Conservation (phyloP, 2,329 filamentous ascomycete genomes). For the Sclerotinia glacialis region DNA sequence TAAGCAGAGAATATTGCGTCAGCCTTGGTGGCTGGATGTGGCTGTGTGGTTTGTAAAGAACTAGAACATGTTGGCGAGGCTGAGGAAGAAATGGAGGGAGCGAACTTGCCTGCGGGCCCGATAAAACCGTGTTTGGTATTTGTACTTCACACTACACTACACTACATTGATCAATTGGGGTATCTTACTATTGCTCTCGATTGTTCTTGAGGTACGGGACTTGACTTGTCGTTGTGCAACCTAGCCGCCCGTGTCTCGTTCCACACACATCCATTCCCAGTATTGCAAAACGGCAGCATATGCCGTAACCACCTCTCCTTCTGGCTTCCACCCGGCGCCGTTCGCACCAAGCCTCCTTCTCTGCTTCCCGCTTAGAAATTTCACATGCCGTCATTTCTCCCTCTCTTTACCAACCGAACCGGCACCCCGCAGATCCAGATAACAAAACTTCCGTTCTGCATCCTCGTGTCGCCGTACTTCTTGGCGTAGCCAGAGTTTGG, state of each 20-base stretch:
- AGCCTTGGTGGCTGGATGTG: conserved; percentile 17
- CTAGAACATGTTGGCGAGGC: conserved; percentile 7
- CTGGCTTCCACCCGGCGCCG: conserved; percentile 37
- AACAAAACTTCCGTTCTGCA: conserved; percentile 54
- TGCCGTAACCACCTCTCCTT: conserved; percentile 36
- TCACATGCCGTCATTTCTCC: conserved; percentile 19
- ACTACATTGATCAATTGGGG: neutral
- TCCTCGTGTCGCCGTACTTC: conserved; percentile 73
- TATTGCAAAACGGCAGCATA: conserved; percentile 41
- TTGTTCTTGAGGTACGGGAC: neutral
- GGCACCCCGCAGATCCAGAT: conserved; percentile 33
- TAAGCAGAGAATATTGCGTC: neutral
- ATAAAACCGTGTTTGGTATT: neutral
- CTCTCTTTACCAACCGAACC: conserved; percentile 28
- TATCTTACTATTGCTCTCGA: neutral
- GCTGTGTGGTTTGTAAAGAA: neutral
- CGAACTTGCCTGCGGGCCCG: neutral
- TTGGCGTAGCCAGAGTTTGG: conserved; percentile 71
- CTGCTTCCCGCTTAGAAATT: conserved; percentile 14
- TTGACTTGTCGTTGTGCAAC: neutral
- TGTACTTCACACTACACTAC: neutral
- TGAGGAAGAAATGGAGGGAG: neutral
- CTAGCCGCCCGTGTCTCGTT: neutral
- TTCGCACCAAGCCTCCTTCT: conserved; percentile 22
- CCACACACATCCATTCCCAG: conserved; percentile 10